phyloP scores from a whole-genome alignment of 1,139 yeast species.

The Keqinozyma sinolaborantium region DNA sequence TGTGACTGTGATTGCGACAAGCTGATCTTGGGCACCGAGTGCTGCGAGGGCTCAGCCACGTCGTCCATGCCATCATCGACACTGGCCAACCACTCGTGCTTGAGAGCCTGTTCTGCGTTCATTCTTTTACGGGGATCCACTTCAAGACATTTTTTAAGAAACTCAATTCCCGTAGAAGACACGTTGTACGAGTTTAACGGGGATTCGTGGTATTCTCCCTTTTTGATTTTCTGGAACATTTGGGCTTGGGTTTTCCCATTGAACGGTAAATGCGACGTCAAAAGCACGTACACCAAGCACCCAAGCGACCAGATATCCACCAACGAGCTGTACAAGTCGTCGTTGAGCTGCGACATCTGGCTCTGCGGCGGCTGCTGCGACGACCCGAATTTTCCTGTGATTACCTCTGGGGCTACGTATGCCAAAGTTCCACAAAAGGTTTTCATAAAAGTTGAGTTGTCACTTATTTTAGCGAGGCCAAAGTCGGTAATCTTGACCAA shows the following conservation, averaged over 20 bases:
- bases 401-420: conserved; percentile 91
- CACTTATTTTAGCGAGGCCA: conserved; percentile 81
- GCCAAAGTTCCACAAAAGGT: conserved; percentile 91
- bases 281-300: conserved; percentile 81
- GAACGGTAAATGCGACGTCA: conserved; percentile 91
- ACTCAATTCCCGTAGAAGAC: conserved; percentile 63
- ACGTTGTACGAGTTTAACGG: conserved; percentile 69
- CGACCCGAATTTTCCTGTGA: conserved; percentile 61
- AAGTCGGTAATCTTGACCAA: conserved; percentile 88
- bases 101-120: conserved; percentile 68
- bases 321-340: conserved; percentile 64
- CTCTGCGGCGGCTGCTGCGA: conserved; percentile 15
- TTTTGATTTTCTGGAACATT: conserved; percentile 68
- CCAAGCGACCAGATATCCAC: conserved; percentile 95
- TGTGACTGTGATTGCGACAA: conserved; percentile 71
- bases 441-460: conserved; percentile 73
- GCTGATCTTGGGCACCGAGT: conserved; percentile 38
- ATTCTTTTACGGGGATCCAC: conserved; percentile 71
- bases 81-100: conserved; percentile 61
- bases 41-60: conserved; percentile 3
- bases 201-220: conserved; percentile 77
- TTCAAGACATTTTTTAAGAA: conserved; percentile 63
- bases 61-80: conserved; percentile 22
- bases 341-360: conserved; percentile 7
- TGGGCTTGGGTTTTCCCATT: conserved; percentile 90